phyloP scores from a whole-genome alignment of 306 rosid genomes.

The Nissolia schottii region DNA sequence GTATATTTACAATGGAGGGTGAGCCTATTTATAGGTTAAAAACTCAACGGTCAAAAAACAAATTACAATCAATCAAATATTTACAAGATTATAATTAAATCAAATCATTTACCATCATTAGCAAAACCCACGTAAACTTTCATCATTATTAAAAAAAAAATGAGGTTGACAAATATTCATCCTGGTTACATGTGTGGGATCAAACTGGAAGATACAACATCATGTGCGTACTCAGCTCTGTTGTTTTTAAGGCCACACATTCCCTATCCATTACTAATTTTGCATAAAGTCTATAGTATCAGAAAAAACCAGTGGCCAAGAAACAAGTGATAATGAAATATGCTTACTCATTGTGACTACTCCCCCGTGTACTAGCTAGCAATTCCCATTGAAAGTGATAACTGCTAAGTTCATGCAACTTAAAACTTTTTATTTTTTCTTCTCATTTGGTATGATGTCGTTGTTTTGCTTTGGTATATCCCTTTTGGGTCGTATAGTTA shows the following conservation, averaged over 20 bases:
- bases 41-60: too few species aligned
- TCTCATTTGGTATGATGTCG: constrained; percentile 6
- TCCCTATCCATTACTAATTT: constrained; percentile 14
- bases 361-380: not conserved
- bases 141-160: too few species aligned
- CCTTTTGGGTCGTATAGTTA: constrained; percentile 1
- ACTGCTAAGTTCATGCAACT: not conserved
- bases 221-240: not conserved
- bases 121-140: too few species aligned
- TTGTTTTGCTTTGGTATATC: not conserved
- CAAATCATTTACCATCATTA: too few species aligned
- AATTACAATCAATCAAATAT: too few species aligned
- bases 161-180: not conserved
- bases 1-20: too few species aligned
- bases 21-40: too few species aligned
- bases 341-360: not conserved
- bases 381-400: constrained; percentile 12
- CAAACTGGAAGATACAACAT: not conserved
- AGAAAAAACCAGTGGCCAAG: constrained; percentile 21
- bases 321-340: constrained; percentile 18
- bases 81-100: too few species aligned
- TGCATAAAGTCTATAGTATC: not conserved
- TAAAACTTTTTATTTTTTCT: not conserved
- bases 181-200: constrained; percentile 4
- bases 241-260: constrained; percentile 15